Evolutionary conservation across 225 moss, liverwort and hornwort species (phyloP).

Genomic region (Sphagnum tenellum): DNA sequence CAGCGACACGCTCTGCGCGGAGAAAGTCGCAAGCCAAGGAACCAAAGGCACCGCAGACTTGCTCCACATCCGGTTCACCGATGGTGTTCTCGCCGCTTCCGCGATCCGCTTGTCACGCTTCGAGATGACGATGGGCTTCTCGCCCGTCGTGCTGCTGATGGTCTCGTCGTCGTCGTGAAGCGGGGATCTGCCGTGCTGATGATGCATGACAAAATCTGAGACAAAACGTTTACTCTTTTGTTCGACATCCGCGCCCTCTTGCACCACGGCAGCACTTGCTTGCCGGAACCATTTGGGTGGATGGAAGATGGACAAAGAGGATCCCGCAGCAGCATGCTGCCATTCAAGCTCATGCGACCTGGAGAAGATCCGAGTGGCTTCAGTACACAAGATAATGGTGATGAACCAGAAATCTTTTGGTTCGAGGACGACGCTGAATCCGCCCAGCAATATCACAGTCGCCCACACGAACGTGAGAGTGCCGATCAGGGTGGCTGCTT

Average conservation of each 20-base stretch:
- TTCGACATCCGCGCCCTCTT: too few species aligned
- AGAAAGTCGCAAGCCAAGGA: conserved; percentile 9
- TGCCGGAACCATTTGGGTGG: too few species aligned
- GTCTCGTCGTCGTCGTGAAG: too few species aligned
- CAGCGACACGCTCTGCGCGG: conserved; percentile 19
- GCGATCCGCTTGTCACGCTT: too few species aligned
- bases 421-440: conserved; percentile 32
- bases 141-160: too few species aligned
- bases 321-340: conserved; percentile 20
- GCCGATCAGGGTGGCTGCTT: conserved; percentile 40
- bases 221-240: too few species aligned
- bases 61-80: conserved; percentile 27
- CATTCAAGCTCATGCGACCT: conserved; percentile 63
- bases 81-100: too few species aligned
- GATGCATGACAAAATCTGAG: too few species aligned
- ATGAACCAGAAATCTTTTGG: conserved; percentile 60
- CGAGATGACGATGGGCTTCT: too few species aligned
- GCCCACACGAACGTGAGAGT: conserved; percentile 66
- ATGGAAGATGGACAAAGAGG: neutral
- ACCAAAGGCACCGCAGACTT: conserved; percentile 16
- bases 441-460: conserved; percentile 72
- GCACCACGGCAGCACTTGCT: neutral
- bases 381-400: conserved; percentile 46
- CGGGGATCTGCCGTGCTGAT: too few species aligned
- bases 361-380: conserved; percentile 50